phyloP scores from a whole-genome alignment of 352 stramenopile species.

The Phytopythium boreale region DNA sequence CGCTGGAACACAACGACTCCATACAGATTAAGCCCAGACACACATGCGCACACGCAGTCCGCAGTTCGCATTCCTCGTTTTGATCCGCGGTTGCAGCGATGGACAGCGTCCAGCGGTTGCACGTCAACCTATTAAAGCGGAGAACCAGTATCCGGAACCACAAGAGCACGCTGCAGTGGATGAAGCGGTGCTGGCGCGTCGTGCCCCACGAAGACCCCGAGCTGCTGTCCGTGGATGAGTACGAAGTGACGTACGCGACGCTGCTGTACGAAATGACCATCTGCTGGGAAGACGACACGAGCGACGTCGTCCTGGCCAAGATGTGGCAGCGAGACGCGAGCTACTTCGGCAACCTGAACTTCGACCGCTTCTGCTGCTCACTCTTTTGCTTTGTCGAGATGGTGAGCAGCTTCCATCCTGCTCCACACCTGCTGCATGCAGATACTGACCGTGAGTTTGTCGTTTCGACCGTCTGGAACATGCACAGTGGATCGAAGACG shows the following conservation, averaged over 20 bases:
- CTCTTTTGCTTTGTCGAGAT: slow-evolving; percentile 61
- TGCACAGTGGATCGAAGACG: slow-evolving; percentile 17
- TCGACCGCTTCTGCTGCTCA: slow-evolving; percentile 55
- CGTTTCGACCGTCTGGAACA: background rate
- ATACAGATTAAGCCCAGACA: background rate
- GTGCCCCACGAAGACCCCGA: slow-evolving; percentile 11
- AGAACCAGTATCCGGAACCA: slow-evolving; percentile 49
- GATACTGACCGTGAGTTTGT: background rate
- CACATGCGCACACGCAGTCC: background rate
- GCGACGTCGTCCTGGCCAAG: slow-evolving; percentile 36
- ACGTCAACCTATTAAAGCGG: slow-evolving; percentile 39
- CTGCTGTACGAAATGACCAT: slow-evolving; percentile 62
- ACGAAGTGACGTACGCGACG: slow-evolving; percentile 44
- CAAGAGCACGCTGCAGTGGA: slow-evolving; percentile 26
- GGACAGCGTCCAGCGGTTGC: slow-evolving; percentile 33
- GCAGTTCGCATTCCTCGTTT: background rate
- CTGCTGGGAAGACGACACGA: slow-evolving; percentile 58
- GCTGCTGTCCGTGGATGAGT: slow-evolving; percentile 32
- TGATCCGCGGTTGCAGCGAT: slow-evolving; percentile 10
- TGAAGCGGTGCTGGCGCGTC: slow-evolving; percentile 42
- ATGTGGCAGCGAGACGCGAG: slow-evolving; percentile 45
- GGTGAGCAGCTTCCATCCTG: slow-evolving; percentile 12
- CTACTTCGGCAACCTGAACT: slow-evolving; percentile 31
- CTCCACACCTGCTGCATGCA: background rate
- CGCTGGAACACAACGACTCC: background rate